These are phyloP conservation scores for Saitozyma podzolica DNA, from an alignment of 768 basidiomycete genomes.

Conservation along the genomic window DNA sequence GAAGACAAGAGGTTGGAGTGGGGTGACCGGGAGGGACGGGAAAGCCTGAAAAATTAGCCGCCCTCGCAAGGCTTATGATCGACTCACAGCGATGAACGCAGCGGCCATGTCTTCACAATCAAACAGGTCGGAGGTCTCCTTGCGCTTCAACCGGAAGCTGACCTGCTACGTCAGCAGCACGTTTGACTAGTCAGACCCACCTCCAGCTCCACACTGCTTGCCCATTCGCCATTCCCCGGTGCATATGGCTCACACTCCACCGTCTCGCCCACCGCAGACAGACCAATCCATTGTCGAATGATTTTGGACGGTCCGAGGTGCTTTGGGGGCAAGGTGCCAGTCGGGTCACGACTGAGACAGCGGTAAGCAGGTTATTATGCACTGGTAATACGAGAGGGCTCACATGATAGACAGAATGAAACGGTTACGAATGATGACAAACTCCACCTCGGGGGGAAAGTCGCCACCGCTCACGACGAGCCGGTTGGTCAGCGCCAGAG, in stretches of 20 bases:
- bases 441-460: slow-evolving; percentile 66
- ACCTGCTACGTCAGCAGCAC: slow-evolving; percentile 43
- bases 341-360: slow-evolving; percentile 69
- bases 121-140: slow-evolving; percentile 63
- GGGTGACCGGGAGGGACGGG: slow-evolving; percentile 68
- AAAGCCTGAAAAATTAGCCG: slow-evolving; percentile 60
- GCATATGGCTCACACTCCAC: slow-evolving; percentile 69
- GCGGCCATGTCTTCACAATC: slow-evolving; percentile 81
- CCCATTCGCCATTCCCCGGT: slow-evolving; percentile 53
- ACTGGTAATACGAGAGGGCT: slow-evolving; percentile 25
- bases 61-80: neutral
- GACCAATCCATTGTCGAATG: slow-evolving; percentile 85
- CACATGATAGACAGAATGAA: slow-evolving; percentile 76
- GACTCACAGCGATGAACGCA: slow-evolving; percentile 61
- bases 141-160: slow-evolving; percentile 53
- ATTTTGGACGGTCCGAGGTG: slow-evolving; percentile 72
- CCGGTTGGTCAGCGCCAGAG: slow-evolving; percentile 76
- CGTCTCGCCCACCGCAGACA: slow-evolving; percentile 74
- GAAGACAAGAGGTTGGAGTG: slow-evolving; percentile 72
- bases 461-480: slow-evolving; percentile 76
- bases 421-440: slow-evolving; percentile 71
- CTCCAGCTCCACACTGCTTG: slow-evolving; percentile 75
- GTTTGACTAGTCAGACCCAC: slow-evolving; percentile 34
- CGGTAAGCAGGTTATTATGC: neutral
- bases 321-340: slow-evolving; percentile 67